Conservation (phyloP, 2,329 filamentous ascomycete species). For the Aspergillus pseudotamarii region DNA sequence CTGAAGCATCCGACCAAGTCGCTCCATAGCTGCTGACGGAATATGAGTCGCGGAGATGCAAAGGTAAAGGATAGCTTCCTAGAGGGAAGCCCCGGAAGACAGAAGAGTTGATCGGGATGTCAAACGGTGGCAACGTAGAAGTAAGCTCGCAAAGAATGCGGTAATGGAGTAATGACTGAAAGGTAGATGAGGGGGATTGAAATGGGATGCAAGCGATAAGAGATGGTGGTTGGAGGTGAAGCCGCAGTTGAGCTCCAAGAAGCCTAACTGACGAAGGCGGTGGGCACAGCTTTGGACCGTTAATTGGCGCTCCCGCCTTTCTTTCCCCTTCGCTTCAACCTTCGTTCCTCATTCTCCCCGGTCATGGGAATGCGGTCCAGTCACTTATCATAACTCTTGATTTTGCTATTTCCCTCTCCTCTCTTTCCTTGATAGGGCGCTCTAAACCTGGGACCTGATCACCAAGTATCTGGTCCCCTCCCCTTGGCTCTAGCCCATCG, state of each 20-base stretch:
- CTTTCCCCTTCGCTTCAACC: slow-evolving; percentile 28
- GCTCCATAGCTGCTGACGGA: slow-evolving; percentile 68
- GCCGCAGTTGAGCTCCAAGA: slow-evolving; percentile 4
- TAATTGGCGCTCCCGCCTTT: slow-evolving; percentile 21
- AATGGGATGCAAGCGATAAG: slow-evolving; percentile 13
- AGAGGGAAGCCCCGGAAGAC: slow-evolving; percentile 31
- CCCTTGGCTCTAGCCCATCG: neutral
- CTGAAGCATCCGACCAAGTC: slow-evolving; percentile 85
- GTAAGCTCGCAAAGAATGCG: neutral
- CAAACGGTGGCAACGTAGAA: neutral
- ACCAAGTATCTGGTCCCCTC: neutral
- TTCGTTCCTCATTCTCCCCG: slow-evolving; percentile 18
- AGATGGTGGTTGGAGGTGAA: slow-evolving; percentile 10
- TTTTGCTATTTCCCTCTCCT: neutral
- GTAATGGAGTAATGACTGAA: neutral
- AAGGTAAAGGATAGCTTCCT: slow-evolving; percentile 32
- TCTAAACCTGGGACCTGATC: neutral
- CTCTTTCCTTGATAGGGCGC: neutral
- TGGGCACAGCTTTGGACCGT: slow-evolving; percentile 23
- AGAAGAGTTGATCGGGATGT: neutral
- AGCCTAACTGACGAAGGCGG: slow-evolving; percentile 39
- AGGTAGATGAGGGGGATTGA: slow-evolving; percentile 3
- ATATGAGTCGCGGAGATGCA: slow-evolving; percentile 22
- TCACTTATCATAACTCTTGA: slow-evolving; percentile 12
- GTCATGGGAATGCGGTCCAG: slow-evolving; percentile 14